Conservation (phyloP, 768 basidiomycete genomes). For the Tephrocybe sp. region DNA sequence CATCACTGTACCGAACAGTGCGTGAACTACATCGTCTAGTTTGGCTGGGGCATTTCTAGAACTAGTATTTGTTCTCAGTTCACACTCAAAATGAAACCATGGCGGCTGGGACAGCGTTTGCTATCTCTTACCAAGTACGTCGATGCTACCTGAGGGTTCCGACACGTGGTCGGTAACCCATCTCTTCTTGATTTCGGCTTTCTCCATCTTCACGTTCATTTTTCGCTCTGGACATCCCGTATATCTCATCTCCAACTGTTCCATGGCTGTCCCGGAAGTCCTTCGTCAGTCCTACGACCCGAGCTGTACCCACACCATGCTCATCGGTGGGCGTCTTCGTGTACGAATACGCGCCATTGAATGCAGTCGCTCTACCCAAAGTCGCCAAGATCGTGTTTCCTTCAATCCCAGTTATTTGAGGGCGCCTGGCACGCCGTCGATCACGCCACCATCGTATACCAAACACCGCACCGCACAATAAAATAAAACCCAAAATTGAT, state of each 20-base stretch:
- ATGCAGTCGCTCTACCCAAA: conserved; percentile 10
- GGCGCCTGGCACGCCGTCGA: conserved; percentile 25
- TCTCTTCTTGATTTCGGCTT: not conserved
- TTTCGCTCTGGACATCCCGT: conserved; percentile 35
- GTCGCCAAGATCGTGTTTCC: conserved; percentile 2
- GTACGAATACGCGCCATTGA: conserved; percentile 37
- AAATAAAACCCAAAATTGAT: conserved; percentile 56
- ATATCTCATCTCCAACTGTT: conserved; percentile 33
- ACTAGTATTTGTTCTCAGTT: too few relatives aligned
- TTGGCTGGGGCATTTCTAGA: too few relatives aligned
- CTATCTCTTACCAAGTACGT: conserved; percentile 50
- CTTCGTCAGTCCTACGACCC: not conserved
- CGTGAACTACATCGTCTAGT: too few relatives aligned
- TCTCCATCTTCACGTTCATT: conserved; percentile 23
- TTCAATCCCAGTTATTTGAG: conserved; percentile 20
- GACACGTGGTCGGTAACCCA: conserved; percentile 4
- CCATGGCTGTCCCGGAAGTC: conserved; percentile 3
- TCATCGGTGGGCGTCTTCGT: conserved; percentile 27
- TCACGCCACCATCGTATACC: conserved; percentile 48
- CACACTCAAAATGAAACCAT: conserved; percentile 50
- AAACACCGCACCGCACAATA: conserved; percentile 52
- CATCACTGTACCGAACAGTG: conserved; percentile 48
- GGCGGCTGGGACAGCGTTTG: conserved; percentile 55
- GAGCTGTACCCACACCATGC: not conserved
- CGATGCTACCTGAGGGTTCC: too few relatives aligned